Evolutionary conservation across 352 stramenopile genomes (phyloP).

Genomic region (Pythium dissotocum): DNA sequence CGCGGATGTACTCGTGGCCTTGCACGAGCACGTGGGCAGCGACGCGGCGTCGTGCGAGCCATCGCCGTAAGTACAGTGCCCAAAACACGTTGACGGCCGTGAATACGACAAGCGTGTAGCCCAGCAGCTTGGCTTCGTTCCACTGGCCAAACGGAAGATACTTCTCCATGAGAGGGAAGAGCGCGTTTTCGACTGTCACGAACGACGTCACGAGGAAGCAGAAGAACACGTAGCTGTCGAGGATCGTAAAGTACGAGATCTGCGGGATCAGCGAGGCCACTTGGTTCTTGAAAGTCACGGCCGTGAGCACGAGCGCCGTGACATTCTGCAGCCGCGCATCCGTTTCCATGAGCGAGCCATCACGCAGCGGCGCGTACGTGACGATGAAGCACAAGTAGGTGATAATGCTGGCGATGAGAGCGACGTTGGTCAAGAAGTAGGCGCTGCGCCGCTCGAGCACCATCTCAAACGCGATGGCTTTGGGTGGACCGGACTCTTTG

Average conservation of each 20-base stretch:
- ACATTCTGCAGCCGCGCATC: constrained; percentile 58
- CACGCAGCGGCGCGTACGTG: constrained; percentile 33
- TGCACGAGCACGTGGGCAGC: constrained; percentile 30
- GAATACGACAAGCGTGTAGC: constrained; percentile 40
- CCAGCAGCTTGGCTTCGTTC: constrained; percentile 36
- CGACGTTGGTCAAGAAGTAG: constrained; percentile 64
- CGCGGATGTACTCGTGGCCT: constrained; percentile 41
- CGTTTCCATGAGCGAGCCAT: constrained; percentile 44
- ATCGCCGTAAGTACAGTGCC: constrained; percentile 29
- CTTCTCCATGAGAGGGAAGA: constrained; percentile 40
- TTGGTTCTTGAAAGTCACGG: constrained; percentile 61
- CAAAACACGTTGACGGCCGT: constrained; percentile 45
- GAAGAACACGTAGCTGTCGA: constrained; percentile 67
- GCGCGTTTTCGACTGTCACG: constrained; percentile 55
- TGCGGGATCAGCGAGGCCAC: constrained; percentile 49
- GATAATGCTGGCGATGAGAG: constrained; percentile 29
- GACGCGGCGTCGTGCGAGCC: constrained; percentile 33
- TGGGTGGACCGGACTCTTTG: constrained; percentile 36
- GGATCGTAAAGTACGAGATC: constrained; percentile 63
- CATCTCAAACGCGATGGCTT: constrained; percentile 55
- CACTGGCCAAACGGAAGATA: neutral
- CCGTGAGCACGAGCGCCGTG: constrained; percentile 57
- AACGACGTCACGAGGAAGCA: constrained; percentile 57
- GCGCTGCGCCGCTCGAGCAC: constrained; percentile 48
- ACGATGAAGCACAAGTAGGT: constrained; percentile 29